Base-by-base conservation (phyloP, 768 basidiomycete genomes). In the Tubosaeta sp. region DNA sequence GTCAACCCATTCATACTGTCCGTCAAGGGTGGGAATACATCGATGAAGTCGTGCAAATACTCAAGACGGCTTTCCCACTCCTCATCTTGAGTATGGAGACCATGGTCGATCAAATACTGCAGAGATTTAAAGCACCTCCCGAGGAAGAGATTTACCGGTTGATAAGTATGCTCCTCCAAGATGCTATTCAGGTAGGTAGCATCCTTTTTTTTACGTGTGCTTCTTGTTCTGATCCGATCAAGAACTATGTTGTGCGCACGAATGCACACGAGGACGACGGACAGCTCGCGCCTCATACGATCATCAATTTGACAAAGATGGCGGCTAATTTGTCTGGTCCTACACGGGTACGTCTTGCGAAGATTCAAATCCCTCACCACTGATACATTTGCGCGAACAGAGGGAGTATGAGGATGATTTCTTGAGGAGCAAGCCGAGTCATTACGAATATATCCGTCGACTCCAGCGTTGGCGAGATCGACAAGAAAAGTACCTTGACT, bases 91-190 rank as follows among this genome's bases (percentile, higher is more conserved):
- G 93, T 50, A 77, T 99, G 77, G 96, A 99, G 72, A 94, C 92
- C 14, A 88, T 97, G 79, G 88, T 94, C 4, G 96, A 99, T 58
- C 94, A 97, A 69, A 88, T 99, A 56, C 78, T 83, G 19, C 80
- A 84, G 52, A 82, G 93, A 46, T 95, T 97, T 73, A 95, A 96
- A 67, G 82, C 88, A 2, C 77, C 81, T 1, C 79, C 83, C 2
- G 96, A 99, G 52, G 96, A 99, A 69, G 94, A 97, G 57, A 84
- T 94, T 7, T 97, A 97, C 70, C 82, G 96, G 16, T 82, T 91
- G 59, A 82, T 94, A 40, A 87, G 86, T 57, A 86, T 94, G 71
- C 72, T 98, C 19, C 73, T 97, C 31, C 83, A 86, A 53, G 95
- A 97, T 64, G 93, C 88, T 2, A 77, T 94, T 55, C 81, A 84